Evolutionary conservation across 2,329 filamentous ascomycete genomes (phyloP).

Genomic region (Xylaria sp.): DNA sequence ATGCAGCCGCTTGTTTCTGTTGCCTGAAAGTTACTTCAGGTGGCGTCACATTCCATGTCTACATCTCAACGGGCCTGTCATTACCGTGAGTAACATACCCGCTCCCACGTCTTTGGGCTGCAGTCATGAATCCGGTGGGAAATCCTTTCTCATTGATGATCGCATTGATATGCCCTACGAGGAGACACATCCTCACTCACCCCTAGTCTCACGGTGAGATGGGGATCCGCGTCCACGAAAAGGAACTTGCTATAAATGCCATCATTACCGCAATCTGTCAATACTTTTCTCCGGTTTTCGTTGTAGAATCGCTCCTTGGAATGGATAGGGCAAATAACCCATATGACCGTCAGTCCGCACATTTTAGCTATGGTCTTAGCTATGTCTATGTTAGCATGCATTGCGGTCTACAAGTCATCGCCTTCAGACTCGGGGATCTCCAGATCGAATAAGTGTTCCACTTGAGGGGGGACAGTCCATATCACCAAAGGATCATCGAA

Average conservation of each 20-base stretch:
- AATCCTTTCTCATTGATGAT: slow-evolving; percentile 13
- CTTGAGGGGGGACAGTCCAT: slow-evolving; percentile 9
- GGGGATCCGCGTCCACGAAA: slow-evolving; percentile 13
- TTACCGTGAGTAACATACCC: slow-evolving; percentile 11
- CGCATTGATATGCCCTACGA: slow-evolving; percentile 15
- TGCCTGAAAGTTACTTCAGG: not conserved
- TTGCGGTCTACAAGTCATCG: slow-evolving; percentile 15
- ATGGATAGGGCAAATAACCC: slow-evolving; percentile 19
- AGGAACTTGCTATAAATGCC: slow-evolving; percentile 5
- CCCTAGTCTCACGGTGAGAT: slow-evolving; percentile 14
- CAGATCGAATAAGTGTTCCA: slow-evolving; percentile 2
- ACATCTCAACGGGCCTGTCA: slow-evolving; percentile 10
- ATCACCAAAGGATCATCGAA: slow-evolving; percentile 18
- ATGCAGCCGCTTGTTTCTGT: no score
- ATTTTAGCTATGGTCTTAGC: slow-evolving; percentile 16
- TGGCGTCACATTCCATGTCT: not conserved
- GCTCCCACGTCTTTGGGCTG: slow-evolving; percentile 1
- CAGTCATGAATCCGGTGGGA: slow-evolving; percentile 12
- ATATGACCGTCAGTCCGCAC: slow-evolving; percentile 11
- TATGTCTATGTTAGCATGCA: slow-evolving; percentile 18
- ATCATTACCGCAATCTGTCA: slow-evolving; percentile 1
- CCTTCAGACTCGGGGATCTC: slow-evolving; percentile 12
- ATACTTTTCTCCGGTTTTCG: slow-evolving; percentile 1
- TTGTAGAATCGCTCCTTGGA: slow-evolving; percentile 13
- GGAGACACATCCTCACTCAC: slow-evolving; percentile 10